Percentiles rank a stretch among this genome's conserved stretches.
Evolutionary conservation across 106 monocot genomes (phyloP).

Genomic region (Acorus calamus): DNA sequence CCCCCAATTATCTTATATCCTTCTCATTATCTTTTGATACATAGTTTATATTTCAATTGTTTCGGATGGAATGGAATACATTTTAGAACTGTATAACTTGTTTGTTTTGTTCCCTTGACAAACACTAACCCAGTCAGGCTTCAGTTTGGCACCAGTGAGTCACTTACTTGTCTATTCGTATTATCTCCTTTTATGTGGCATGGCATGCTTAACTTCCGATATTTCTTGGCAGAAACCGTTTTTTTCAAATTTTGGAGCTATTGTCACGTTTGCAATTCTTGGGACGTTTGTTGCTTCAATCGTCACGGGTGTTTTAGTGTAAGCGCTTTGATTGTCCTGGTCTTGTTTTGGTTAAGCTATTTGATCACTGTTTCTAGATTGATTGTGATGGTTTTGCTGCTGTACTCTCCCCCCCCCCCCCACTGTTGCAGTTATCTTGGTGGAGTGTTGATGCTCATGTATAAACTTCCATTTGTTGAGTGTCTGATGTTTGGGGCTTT

Average conservation of each 20-base stretch:
- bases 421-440: conserved; percentile 74
- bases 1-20: conserved; percentile 99
- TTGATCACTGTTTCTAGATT: neutral
- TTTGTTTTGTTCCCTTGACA: conserved; percentile 56
- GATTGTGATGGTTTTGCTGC: neutral
- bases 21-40: neutral
- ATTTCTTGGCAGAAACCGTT: conserved; percentile 77
- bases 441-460: conserved; percentile 82
- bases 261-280: conserved; percentile 86
- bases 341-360: neutral
- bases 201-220: neutral
- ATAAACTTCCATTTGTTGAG: conserved; percentile 81
- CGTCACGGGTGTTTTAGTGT: conserved; percentile 91
- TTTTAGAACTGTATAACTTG: neutral
- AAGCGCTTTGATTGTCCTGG: conserved; percentile 20
- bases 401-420: neutral
- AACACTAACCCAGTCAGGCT: conserved; percentile 74
- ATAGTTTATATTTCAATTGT: neutral
- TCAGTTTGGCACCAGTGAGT: conserved; percentile 99
- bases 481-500: conserved; percentile 99
- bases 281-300: conserved; percentile 90
- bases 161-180: neutral
- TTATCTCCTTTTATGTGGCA: neutral
- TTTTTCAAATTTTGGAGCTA: conserved; percentile 98
- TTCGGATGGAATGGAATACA: neutral